Percentiles rank a stretch among this genome's conserved stretches.
phyloP scores from a whole-genome alignment of 2,329 filamentous ascomycete genomes.

The Zasmidium citrigriseum region DNA sequence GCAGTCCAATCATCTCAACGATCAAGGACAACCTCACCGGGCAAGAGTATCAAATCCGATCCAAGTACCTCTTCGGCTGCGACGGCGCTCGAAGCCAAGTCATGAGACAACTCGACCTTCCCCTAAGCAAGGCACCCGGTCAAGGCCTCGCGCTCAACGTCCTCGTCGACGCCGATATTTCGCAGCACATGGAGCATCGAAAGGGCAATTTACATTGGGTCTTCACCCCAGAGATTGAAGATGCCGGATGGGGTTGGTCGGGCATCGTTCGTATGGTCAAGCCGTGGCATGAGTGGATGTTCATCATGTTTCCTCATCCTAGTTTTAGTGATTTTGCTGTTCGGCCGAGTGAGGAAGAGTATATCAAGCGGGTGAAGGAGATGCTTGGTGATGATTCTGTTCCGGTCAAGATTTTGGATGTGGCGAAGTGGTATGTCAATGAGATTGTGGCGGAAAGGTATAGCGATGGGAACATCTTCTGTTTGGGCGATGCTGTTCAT shows the following conservation, averaged over 20 bases:
- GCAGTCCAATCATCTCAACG: conserved; percentile 35
- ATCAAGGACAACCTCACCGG: conserved; percentile 40
- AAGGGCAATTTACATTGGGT: conserved; percentile 64
- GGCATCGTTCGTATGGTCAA: conserved; percentile 61
- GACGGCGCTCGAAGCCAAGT: conserved; percentile 55
- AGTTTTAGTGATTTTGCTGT: conserved; percentile 39
- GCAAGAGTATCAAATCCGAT: conserved; percentile 49
- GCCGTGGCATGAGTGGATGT: conserved; percentile 62
- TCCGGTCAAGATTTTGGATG: conserved; percentile 52
- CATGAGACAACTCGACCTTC: conserved; percentile 49
- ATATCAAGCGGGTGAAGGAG: conserved; percentile 47
- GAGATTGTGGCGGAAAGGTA: conserved; percentile 63
- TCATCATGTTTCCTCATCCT: conserved; percentile 48
- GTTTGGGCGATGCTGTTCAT: conserved; percentile 59
- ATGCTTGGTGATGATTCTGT: conserved; percentile 59
- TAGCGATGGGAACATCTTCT: conserved; percentile 52
- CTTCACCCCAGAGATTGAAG: conserved; percentile 52
- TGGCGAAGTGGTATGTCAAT: conserved; percentile 63
- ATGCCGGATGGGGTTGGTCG: conserved; percentile 55
- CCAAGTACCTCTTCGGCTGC: conserved; percentile 61
- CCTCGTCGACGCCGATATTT: conserved; percentile 53
- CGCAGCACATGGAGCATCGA: conserved; percentile 50
- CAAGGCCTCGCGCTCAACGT: conserved; percentile 55
- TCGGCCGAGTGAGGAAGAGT: conserved; percentile 50
- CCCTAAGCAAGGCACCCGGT: conserved; percentile 44